A percentile compares a stretch with the other conserved stretches of the same genome.
Evolutionary conservation across 345 rosid genomes (phyloP).

Genomic region (Camelina hispida): DNA sequence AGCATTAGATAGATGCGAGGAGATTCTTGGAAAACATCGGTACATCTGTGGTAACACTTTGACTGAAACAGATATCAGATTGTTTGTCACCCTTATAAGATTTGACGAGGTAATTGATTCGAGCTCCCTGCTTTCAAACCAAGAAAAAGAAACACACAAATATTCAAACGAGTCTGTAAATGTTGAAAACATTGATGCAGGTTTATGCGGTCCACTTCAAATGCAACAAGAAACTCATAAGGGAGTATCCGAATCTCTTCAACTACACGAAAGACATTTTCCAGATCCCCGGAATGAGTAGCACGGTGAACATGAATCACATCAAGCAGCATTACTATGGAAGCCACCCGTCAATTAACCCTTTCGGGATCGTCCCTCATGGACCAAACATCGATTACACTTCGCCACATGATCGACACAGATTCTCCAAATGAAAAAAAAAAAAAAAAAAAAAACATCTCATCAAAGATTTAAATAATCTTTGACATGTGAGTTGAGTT

Average conservation of each 20-base stretch:
- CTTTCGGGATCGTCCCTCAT: constrained; percentile 63
- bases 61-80: constrained; percentile 79
- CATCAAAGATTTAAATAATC: background rate
- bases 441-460: background rate
- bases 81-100: constrained; percentile 91
- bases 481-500: constrained; percentile 10
- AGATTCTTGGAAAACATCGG: constrained; percentile 69
- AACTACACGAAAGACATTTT: constrained; percentile 71
- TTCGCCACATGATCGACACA: constrained; percentile 62
- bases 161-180: background rate
- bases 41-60: constrained; percentile 70
- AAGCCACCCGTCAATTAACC: constrained; percentile 75
- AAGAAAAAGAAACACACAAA: background rate
- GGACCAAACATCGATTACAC: constrained; percentile 72
- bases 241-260: constrained; percentile 73
- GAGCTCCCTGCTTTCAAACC: background rate
- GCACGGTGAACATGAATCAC: constrained; percentile 68
- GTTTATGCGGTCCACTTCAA: constrained; percentile 81
- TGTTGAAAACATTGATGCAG: constrained; percentile 41
- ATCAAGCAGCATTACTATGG: constrained; percentile 81
- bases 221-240: constrained; percentile 76
- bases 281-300: constrained; percentile 63
- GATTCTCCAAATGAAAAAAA: constrained; percentile 43
- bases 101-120: constrained; percentile 74
- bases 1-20: constrained; percentile 79